phyloP scores from a whole-genome alignment of 1,284 basidiomycete species.

The Sporisorium sorghi region DNA sequence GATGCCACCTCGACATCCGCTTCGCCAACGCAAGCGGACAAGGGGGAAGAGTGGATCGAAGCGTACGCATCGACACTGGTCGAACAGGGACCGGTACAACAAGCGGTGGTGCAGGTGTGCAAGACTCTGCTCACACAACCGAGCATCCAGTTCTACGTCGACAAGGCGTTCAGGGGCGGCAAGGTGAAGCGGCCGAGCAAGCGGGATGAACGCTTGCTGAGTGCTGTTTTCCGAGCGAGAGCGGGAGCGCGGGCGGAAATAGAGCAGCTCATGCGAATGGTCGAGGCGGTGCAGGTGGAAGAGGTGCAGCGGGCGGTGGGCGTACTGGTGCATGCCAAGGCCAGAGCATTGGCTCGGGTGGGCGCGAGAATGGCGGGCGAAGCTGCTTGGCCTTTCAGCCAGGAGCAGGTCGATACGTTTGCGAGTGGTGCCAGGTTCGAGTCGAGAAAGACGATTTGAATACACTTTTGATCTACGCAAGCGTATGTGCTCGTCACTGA shows the following conservation, averaged over 20 bases:
- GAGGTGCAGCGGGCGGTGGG: constrained; percentile 4
- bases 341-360: constrained; percentile 1
- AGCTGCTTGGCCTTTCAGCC: constrained; percentile 18
- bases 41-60: constrained; percentile 12
- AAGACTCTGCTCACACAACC: constrained; percentile 21
- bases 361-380: neutral
- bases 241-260: constrained; percentile 3
- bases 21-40: neutral
- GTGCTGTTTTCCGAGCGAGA: constrained; percentile 20
- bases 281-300: neutral
- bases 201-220: constrained; percentile 12
- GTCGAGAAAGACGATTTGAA: constrained; percentile 11
- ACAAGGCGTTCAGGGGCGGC: constrained; percentile 13
- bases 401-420: neutral
- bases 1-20: neutral
- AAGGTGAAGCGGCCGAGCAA: constrained; percentile 6
- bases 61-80: constrained; percentile 4
- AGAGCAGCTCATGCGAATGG: neutral
- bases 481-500: too few relatives aligned
- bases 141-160: constrained; percentile 45
- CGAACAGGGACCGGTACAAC: neutral
- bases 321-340: constrained; percentile 11
- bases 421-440: neutral
- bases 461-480: neutral
- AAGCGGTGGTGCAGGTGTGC: constrained; percentile 14